Evolutionary conservation across 495 filamentous ascomycete species (phyloP).

Genomic region (Parmelia sp.): DNA sequence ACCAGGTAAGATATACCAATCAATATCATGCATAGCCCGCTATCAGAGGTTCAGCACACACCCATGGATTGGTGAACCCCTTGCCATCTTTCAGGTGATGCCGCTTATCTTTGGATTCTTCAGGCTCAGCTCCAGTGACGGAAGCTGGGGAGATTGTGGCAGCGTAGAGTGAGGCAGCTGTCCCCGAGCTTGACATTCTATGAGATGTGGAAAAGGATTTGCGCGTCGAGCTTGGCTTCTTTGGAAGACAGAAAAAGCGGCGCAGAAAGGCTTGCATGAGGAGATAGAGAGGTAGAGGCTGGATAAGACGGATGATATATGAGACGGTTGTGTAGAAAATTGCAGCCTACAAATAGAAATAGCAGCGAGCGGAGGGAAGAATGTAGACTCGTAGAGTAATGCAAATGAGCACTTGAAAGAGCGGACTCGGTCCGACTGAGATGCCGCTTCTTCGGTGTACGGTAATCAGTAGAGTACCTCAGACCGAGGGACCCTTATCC

Average conservation of each 20-base stretch:
- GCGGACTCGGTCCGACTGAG: not conserved
- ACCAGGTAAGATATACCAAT: not conserved
- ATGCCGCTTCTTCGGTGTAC: not conserved
- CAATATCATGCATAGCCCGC: not conserved
- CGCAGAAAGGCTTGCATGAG: slow-evolving; percentile 21
- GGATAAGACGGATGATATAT: not conserved
- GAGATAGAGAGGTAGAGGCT: not conserved
- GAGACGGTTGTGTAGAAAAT: not conserved
- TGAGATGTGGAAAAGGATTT: slow-evolving; percentile 19
- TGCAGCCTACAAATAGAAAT: not conserved
- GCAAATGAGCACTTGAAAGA: not conserved
- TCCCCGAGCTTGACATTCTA: slow-evolving; percentile 37
- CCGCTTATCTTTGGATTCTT: slow-evolving; percentile 47
- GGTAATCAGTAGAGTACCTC: too few relatives aligned
- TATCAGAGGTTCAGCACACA: slow-evolving; percentile 8
- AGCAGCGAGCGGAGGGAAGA: not conserved
- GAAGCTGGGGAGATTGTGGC: slow-evolving; percentile 44
- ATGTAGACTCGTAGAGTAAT: too few relatives aligned
- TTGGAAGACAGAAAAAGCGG: slow-evolving; percentile 27
- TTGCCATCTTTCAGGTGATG: slow-evolving; percentile 54
- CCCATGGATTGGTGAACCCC: slow-evolving; percentile 57
- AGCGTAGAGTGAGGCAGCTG: slow-evolving; percentile 48
- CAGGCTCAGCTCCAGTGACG: slow-evolving; percentile 41
- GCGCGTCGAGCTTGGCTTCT: slow-evolving; percentile 9
- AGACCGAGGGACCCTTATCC: too few relatives aligned